Conservation (phyloP, 495 filamentous ascomycete species). For the Podospora comata region DNA sequence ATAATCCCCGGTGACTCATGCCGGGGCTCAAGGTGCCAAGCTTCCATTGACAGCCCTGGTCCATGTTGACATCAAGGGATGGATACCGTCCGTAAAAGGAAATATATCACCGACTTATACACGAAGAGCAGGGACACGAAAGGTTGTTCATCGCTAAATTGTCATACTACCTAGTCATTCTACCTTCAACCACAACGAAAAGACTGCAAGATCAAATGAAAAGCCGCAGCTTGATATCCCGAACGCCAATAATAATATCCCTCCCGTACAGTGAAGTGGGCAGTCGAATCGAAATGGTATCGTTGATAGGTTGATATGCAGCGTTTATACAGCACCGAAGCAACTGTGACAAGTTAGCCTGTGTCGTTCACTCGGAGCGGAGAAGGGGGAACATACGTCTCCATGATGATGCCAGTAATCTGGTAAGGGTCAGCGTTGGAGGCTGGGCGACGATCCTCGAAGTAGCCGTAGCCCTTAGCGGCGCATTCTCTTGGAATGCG, state of each 20-base stretch:
- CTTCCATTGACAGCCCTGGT: neutral
- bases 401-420: slow-evolving; percentile 40
- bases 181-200: neutral
- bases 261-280: slow-evolving; percentile 1
- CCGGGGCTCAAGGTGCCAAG: neutral
- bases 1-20: neutral
- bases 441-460: slow-evolving; percentile 93
- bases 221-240: slow-evolving; percentile 1
- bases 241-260: slow-evolving; percentile 1
- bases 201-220: neutral
- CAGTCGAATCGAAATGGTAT: slow-evolving; percentile 3
- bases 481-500: slow-evolving; percentile 89
- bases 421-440: slow-evolving; percentile 94
- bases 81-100: neutral
- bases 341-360: neutral
- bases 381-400: slow-evolving; percentile 21
- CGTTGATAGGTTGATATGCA: neutral
- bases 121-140: neutral
- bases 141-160: neutral
- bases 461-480: slow-evolving; percentile 96
- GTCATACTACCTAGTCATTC: neutral
- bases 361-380: neutral
- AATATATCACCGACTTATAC: neutral
- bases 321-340: slow-evolving; percentile 3
- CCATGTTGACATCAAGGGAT: neutral